Conservation (phyloP, 2,329 filamentous ascomycete species). For the Fusarium napiforme region DNA sequence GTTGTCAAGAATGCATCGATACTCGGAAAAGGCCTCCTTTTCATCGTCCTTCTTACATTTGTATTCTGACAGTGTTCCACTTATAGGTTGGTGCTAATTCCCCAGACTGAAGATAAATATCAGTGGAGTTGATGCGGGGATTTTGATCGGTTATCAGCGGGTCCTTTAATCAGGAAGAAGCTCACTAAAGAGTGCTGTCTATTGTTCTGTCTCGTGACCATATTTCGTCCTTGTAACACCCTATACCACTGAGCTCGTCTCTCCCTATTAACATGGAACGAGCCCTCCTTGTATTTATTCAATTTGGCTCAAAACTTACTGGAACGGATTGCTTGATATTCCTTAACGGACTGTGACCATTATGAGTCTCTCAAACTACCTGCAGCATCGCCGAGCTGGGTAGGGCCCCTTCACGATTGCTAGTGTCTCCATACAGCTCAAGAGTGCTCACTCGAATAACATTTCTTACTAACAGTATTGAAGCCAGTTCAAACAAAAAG, state of each 20-base stretch:
- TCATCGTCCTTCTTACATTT: not conserved
- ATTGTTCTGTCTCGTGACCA: constrained; percentile 6
- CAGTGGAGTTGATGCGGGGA: constrained; percentile 31
- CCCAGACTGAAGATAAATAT: constrained; percentile 5
- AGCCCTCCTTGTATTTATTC: not conserved
- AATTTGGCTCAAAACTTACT: not conserved
- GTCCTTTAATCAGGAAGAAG: constrained; percentile 15
- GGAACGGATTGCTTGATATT: not conserved
- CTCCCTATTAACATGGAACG: not conserved
- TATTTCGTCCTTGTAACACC: not conserved
- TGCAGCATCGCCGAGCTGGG: constrained; percentile 78
- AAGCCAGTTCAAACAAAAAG: constrained; percentile 82
- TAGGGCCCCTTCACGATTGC: constrained; percentile 48
- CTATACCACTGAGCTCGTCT: not conserved
- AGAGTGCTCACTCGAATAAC: not conserved
- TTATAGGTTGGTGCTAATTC: not conserved
- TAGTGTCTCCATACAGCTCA: not conserved
- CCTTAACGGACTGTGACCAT: not conserved
- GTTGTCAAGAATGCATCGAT: not conserved
- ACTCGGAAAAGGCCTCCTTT: not conserved
- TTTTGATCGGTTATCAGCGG: constrained; percentile 32
- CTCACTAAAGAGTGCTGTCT: not conserved
- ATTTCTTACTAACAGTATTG: constrained; percentile 42
- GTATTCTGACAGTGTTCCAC: not conserved
- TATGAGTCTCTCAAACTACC: constrained; percentile 65